Evolutionary conservation across 2,329 filamentous ascomycete species (phyloP).

Genomic region (Beauveria sp.): DNA sequence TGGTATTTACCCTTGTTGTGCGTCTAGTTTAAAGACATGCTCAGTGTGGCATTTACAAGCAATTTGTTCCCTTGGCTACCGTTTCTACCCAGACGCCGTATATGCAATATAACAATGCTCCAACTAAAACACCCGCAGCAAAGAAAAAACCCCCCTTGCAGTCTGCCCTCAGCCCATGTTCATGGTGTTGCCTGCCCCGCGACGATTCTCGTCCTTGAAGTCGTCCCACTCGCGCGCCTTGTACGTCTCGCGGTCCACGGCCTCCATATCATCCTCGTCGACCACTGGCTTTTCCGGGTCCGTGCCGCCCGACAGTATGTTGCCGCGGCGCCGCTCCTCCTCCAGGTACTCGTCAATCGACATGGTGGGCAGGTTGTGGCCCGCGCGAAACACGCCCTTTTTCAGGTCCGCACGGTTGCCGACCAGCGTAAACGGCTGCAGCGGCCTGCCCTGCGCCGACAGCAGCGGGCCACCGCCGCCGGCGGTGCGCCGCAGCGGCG

Average conservation of each 20-base stretch:
- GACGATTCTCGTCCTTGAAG: conserved; percentile 81
- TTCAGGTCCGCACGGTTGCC: conserved; percentile 68
- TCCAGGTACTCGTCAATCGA: conserved; percentile 95
- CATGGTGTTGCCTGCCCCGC: conserved; percentile 73
- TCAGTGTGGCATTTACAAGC: background rate
- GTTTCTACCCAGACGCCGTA: background rate
- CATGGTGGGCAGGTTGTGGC: conserved; percentile 95
- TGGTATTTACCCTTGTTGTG: background rate
- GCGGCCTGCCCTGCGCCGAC: conserved; percentile 69
- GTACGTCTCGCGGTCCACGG: conserved; percentile 80
- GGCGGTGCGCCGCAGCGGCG: conserved; percentile 42
- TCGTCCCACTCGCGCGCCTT: conserved; percentile 96
- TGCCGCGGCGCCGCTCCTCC: conserved; percentile 75
- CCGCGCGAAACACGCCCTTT: conserved; percentile 76
- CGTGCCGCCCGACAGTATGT: conserved; percentile 86
- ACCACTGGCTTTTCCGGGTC: conserved; percentile 62
- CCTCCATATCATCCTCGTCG: conserved; percentile 87
- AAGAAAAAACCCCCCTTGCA: no score
- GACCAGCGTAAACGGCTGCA: conserved; percentile 84
- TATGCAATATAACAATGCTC: background rate
- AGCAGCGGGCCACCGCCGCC: conserved; percentile 64
- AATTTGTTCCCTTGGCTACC: background rate
- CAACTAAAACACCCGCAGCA: background rate
- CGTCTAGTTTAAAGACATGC: no score
- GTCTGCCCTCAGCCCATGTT: conserved; percentile 53